Conservation (phyloP, 306 rosid species). For the Pterocarpus macrocarpus region DNA sequence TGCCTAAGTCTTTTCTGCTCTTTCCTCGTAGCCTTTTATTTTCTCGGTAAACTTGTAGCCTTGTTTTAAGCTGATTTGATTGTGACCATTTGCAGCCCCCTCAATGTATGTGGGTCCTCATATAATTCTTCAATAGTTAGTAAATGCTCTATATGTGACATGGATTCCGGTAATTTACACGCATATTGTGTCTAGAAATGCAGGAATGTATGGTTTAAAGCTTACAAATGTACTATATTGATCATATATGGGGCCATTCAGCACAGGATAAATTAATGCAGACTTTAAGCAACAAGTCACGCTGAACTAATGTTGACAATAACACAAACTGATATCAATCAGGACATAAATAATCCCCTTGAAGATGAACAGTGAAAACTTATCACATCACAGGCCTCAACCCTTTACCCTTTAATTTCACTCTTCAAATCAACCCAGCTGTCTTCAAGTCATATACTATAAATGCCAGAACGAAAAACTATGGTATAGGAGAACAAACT, state of each 20-base stretch:
- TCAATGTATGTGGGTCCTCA: conserved; percentile 18
- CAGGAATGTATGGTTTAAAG: conserved; percentile 18
- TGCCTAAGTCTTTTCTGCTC: conserved; percentile 4
- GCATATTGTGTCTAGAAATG: neutral
- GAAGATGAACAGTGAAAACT: neutral
- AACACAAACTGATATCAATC: conserved; percentile 16
- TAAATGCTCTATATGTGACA: neutral
- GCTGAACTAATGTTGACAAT: neutral
- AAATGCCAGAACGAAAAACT: neutral
- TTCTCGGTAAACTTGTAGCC: neutral
- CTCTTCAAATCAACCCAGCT: conserved; percentile 33
- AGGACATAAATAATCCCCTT: conserved; percentile 14
- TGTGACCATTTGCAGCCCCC: neutral
- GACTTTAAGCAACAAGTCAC: conserved; percentile 18
- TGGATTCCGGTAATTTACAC: neutral
- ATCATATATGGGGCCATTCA: conserved; percentile 22
- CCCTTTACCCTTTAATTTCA: neutral
- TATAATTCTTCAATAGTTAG: neutral
- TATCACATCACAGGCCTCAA: neutral
- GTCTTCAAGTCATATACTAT: conserved; percentile 1
- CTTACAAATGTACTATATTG: neutral
- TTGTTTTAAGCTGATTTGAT: conserved; percentile 9
- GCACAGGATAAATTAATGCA: conserved; percentile 16
- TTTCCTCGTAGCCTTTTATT: conserved; percentile 17
- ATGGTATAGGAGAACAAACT: neutral